Percentiles rank a stretch among this genome's conserved stretches.
These are phyloP conservation scores for Ceratobasidium sp. DNA, from an alignment of 1,284 basidiomycete genomes.

Conservation along the genomic window DNA sequence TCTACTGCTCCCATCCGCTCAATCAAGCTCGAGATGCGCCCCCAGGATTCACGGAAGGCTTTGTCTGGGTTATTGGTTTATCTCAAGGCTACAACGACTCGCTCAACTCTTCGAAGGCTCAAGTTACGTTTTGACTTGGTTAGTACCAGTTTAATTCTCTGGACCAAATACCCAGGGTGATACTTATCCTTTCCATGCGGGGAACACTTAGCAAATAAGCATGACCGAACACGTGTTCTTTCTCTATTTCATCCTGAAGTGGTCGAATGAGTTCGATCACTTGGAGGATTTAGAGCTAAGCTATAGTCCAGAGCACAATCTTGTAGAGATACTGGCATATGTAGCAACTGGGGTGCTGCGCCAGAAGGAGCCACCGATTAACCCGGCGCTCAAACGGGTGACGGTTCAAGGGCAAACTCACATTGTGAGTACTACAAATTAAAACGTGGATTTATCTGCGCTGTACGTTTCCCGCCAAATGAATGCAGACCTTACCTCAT, in stretches of 20 bases:
- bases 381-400: not conserved
- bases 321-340: too few relatives aligned
- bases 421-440: not conserved
- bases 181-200: not conserved
- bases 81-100: not conserved
- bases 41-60: not conserved
- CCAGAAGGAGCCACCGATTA: not conserved
- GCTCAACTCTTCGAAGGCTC: not conserved
- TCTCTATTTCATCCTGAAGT: not conserved
- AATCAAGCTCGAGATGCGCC: not conserved
- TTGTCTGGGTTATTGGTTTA: not conserved
- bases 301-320: not conserved
- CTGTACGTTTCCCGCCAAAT: too few relatives aligned
- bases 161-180: not conserved
- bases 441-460: too few relatives aligned
- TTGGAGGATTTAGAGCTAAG: not conserved
- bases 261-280: not conserved
- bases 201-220: not conserved
- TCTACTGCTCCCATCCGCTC: slow-evolving; percentile 4
- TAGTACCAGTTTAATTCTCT: not conserved
- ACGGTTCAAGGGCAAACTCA: not conserved
- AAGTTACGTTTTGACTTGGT: slow-evolving; percentile 6
- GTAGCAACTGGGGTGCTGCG: not conserved
- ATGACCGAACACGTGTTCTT: not conserved
- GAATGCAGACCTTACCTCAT: not conserved